Base-by-base conservation (phyloP, 2,329 filamentous ascomycete genomes). In the Xylariales sp. region DNA sequence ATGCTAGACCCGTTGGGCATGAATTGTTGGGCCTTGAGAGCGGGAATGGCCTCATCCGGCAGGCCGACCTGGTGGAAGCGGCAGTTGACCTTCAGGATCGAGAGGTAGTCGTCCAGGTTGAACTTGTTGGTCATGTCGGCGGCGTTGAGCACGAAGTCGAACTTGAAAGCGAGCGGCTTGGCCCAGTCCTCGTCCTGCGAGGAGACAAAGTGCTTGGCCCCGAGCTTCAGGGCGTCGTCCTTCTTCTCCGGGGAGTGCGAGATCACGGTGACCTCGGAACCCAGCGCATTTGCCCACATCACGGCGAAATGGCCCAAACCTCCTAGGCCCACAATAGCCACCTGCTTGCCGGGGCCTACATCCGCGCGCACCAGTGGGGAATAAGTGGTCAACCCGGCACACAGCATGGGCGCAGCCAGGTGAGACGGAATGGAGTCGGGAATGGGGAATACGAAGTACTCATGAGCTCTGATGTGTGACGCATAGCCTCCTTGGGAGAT, bases 361-460 rank as follows among this genome's bases (percentile, higher is more conserved):
- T 76, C 78, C 24, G 85, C 79, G 19, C 81, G 72, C 34, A 73
- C 72, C 13, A 93, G 61, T 0, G 87, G 86, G 5, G 75, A 74
- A 55, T 76, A 93, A 0, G 83, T 74, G 0, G 87, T 93, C 37
- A 91, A 72, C 2, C 88, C 87, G 2, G 80, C 87, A 54, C 87
- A 91, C 19, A 91, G 70, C 67, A 93, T 79, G 1, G 86, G 85
- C 2, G 85, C 76, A 0, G 69, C 72, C 2, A 66, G 53, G 21
- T 71, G 66, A 0, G 67, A 67, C 6, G 66, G 57, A 8, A 80
- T 58, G 1, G 53, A 56, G n/a, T 77, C 72, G 0, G 75, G 76
- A 25, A 80, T 76, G 45, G 72, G 72, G 49, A 79, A 71, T 21
- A 68, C 69, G 46, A 87, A 89, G 58, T 72, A 69, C 48, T 71